Percentiles rank a stretch among this genome's conserved stretches.
Evolutionary conservation across 768 basidiomycete species (phyloP).

Genomic region (Hygrophorus pudorinus): DNA sequence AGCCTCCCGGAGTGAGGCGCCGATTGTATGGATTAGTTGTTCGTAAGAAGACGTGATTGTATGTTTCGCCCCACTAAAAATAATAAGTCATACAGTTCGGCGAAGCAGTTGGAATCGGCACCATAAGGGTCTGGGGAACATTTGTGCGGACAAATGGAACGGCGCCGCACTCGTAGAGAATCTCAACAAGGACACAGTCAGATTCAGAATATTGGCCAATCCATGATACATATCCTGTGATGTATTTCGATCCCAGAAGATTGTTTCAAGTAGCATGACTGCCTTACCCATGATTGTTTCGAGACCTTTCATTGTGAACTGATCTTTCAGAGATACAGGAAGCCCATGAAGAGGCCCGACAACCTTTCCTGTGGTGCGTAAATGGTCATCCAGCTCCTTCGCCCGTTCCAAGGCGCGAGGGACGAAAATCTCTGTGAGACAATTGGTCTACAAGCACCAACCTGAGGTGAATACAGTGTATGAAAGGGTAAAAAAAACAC

Average conservation of each 20-base stretch:
- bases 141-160: slow-evolving; percentile 49
- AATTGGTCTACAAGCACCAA: slow-evolving; percentile 25
- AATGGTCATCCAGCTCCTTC: slow-evolving; percentile 36
- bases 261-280: too few species aligned
- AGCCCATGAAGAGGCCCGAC: slow-evolving; percentile 43
- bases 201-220: slow-evolving; percentile 36
- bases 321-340: slow-evolving; percentile 38
- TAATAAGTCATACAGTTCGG: neutral
- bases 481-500: neutral
- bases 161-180: slow-evolving; percentile 46
- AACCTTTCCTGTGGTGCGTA: slow-evolving; percentile 33
- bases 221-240: neutral
- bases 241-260: neutral
- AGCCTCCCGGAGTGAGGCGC: slow-evolving; percentile 49
- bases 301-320: slow-evolving; percentile 49
- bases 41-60: slow-evolving; percentile 53
- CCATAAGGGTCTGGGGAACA: slow-evolving; percentile 39
- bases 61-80: slow-evolving; percentile 42
- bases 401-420: slow-evolving; percentile 40
- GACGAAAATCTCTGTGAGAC: slow-evolving; percentile 50
- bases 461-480: neutral
- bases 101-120: slow-evolving; percentile 23
- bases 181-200: slow-evolving; percentile 42
- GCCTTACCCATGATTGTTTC: slow-evolving; percentile 32
- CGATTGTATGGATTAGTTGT: slow-evolving; percentile 55